Conservation (phyloP, 306 rosid species). For the Leucaena leucocephala region DNA sequence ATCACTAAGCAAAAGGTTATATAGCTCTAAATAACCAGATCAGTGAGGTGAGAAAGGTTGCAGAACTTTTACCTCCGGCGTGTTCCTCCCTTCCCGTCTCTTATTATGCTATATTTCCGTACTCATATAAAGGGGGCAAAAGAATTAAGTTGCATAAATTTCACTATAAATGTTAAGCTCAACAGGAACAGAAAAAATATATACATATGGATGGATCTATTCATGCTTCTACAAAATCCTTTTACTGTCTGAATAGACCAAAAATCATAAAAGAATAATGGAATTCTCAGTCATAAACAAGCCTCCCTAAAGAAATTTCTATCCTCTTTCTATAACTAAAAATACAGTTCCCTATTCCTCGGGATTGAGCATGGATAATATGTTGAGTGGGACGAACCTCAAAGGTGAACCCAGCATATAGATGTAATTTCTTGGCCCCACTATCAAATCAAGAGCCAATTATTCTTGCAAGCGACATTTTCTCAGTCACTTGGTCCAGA, state of each 20-base stretch:
- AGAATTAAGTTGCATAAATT: constrained; percentile 20
- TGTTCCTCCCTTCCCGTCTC: too few species aligned
- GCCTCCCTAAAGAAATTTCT: constrained; percentile 45
- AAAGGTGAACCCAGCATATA: constrained; percentile 28
- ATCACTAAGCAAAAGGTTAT: too few species aligned
- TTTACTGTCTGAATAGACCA: constrained; percentile 32
- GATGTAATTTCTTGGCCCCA: constrained; percentile 24
- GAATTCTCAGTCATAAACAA: constrained; percentile 49
- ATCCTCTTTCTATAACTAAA: constrained; percentile 48
- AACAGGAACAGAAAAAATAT: constrained; percentile 6
- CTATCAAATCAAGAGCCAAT: constrained; percentile 33
- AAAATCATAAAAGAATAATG: constrained; percentile 32
- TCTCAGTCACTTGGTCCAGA: constrained; percentile 19
- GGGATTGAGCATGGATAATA: constrained; percentile 30
- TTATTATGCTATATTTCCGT: too few species aligned
- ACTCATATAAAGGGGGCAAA: too few species aligned
- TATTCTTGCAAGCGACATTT: constrained; percentile 26
- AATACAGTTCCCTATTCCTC: constrained; percentile 37
- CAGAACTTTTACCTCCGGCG: too few species aligned
- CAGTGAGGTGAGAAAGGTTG: too few species aligned
- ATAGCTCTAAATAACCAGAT: too few species aligned
- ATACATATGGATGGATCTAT: constrained; percentile 40
- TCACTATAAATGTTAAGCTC: constrained; percentile 42
- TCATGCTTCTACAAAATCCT: constrained; percentile 38
- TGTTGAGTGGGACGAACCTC: constrained; percentile 26